Percentiles rank a stretch among this genome's conserved stretches.
These are phyloP conservation scores for Herpetospermum pedunculosum DNA, from an alignment of 306 rosid genomes.

Conservation along the genomic window DNA sequence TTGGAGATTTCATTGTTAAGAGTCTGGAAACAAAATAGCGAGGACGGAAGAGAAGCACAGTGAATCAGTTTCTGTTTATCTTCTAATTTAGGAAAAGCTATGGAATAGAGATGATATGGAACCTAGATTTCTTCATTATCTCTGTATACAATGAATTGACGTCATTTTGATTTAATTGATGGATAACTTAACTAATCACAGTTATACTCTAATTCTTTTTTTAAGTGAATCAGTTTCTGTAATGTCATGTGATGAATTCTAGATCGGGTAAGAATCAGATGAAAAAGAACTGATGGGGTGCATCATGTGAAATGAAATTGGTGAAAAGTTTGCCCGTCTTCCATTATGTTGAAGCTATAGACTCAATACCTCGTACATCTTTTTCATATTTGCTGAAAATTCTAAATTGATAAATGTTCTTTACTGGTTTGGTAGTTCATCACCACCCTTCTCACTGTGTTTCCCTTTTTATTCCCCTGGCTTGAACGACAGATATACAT, in stretches of 20 bases:
- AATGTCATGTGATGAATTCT: background rate
- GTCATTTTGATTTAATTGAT: background rate
- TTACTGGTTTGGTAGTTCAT: constrained; percentile 1
- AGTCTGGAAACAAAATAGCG: background rate
- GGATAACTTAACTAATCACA: background rate
- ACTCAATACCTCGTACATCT: background rate
- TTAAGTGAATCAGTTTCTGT: background rate
- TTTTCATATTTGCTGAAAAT: background rate
- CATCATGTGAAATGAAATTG: background rate
- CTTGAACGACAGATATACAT: constrained; percentile 61
- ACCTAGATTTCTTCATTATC: background rate
- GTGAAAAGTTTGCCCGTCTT: background rate
- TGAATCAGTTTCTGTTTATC: background rate
- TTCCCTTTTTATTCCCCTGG: constrained; percentile 1
- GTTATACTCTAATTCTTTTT: background rate
- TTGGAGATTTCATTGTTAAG: background rate
- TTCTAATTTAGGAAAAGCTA: background rate
- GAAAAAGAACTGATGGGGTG: background rate
- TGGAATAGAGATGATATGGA: background rate
- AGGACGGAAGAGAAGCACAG: background rate
- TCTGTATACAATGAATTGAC: background rate
- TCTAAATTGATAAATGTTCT: background rate
- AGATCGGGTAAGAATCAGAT: background rate
- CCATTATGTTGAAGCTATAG: background rate
- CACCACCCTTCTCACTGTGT: background rate